These are phyloP conservation scores for Raffaelea ambrosiae DNA, from an alignment of 2,329 filamentous ascomycete genomes.

Conservation along the genomic window DNA sequence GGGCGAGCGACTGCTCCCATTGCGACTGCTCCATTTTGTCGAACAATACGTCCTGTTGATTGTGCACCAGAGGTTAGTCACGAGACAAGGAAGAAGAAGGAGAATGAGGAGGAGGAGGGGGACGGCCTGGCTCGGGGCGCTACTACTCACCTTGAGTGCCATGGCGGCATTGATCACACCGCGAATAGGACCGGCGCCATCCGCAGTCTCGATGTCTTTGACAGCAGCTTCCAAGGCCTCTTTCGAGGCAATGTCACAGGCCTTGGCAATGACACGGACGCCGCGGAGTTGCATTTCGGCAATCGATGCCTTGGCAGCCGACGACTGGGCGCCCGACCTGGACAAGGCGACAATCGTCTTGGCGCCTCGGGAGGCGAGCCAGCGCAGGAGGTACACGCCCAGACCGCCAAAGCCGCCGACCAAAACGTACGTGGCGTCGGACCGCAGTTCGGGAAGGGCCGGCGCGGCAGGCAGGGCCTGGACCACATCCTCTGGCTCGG, in stretches of 20 bases:
- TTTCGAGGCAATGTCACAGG: slow-evolving; percentile 40
- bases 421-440: slow-evolving; percentile 39
- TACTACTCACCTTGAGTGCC: too few species aligned
- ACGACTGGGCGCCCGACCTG: slow-evolving; percentile 31
- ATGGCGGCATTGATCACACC: slow-evolving; percentile 37
- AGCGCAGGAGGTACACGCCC: slow-evolving; percentile 37
- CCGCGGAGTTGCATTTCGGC: slow-evolving; percentile 37
- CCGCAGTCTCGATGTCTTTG: slow-evolving; percentile 21
- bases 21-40: slow-evolving; percentile 37
- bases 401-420: slow-evolving; percentile 45
- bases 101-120: too few species aligned
- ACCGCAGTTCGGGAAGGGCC: slow-evolving; percentile 16
- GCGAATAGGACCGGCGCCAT: slow-evolving; percentile 20
- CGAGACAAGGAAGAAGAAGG: too few species aligned
- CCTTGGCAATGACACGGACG: slow-evolving; percentile 23
- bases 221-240: slow-evolving; percentile 28
- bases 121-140: too few species aligned
- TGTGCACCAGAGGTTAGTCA: too few species aligned
- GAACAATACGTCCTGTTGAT: slow-evolving; percentile 37
- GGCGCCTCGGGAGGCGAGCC: slow-evolving; percentile 41
- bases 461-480: not conserved
- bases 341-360: slow-evolving; percentile 39
- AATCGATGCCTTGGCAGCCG: slow-evolving; percentile 30
- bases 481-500: not conserved
- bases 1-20: slow-evolving; percentile 12